Conservation (phyloP, 768 basidiomycete genomes). For the Trametes villosa region DNA sequence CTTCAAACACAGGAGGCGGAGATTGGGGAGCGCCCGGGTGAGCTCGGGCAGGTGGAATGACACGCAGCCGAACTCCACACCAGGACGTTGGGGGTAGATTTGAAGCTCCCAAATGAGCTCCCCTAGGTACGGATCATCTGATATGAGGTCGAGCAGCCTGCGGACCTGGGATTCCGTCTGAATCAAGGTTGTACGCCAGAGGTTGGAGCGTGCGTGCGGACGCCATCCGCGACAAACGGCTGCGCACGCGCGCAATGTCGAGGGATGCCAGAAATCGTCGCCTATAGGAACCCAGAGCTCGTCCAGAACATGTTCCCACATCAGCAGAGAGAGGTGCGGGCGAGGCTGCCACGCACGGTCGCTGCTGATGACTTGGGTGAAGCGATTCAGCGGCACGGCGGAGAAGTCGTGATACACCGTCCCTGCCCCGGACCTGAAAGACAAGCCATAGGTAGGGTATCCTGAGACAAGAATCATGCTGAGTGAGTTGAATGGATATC, state of each 20-base stretch:
- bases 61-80: neutral
- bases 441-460: too few relatives aligned
- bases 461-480: too few relatives aligned
- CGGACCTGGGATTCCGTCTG: neutral
- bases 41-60: too few relatives aligned
- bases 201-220: constrained; percentile 36
- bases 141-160: neutral
- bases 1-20: neutral
- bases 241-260: neutral
- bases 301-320: neutral
- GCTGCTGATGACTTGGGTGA: too few relatives aligned
- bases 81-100: neutral
- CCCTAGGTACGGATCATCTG: neutral
- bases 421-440: too few relatives aligned
- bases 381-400: too few relatives aligned
- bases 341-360: too few relatives aligned
- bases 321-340: too few relatives aligned
- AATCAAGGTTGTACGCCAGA: neutral
- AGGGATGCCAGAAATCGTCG: neutral
- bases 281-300: neutral
- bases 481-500: too few relatives aligned
- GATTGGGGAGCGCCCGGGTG: neutral
- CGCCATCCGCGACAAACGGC: constrained; percentile 46
- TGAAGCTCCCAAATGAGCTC: neutral
- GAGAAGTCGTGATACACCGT: too few relatives aligned